phyloP scores from a whole-genome alignment of 2,329 filamentous ascomycete genomes.

The Arachnopeziza araneosa region DNA sequence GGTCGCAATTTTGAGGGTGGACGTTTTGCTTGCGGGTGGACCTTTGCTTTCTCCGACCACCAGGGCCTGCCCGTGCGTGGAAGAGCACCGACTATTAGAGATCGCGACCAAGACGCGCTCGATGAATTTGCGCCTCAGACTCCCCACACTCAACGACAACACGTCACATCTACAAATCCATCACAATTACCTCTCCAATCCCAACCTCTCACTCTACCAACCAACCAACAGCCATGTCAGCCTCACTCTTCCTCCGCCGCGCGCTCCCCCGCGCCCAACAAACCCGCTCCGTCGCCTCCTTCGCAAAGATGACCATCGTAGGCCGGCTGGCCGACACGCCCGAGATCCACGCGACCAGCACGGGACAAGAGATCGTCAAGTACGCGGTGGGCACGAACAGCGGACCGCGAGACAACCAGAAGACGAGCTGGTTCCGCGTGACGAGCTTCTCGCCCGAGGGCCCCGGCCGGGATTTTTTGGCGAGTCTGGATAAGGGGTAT shows the following conservation, averaged over 20 bases:
- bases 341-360: constrained; percentile 65
- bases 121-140: background rate
- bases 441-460: constrained; percentile 66
- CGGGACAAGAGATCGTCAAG: constrained; percentile 67
- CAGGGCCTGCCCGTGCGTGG: no score
- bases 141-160: background rate
- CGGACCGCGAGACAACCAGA: constrained; percentile 63
- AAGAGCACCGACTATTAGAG: no score
- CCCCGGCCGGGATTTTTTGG: constrained; percentile 63
- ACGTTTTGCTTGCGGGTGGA: no score
- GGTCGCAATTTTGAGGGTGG: no score
- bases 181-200: background rate
- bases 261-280: background rate
- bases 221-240: background rate
- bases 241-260: background rate
- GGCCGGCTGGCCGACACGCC: constrained; percentile 78
- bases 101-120: background rate
- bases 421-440: constrained; percentile 82
- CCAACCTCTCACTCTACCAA: background rate
- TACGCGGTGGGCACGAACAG: constrained; percentile 69
- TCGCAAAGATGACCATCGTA: constrained; percentile 80
- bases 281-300: constrained; percentile 3
- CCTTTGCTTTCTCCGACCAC: no score
- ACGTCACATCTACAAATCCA: background rate
- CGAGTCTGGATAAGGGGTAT: constrained; percentile 78